Percentiles rank a stretch among this genome's conserved stretches.
Conservation (phyloP, 1,284 basidiomycete species). For the Leccinum fuscescens region DNA sequence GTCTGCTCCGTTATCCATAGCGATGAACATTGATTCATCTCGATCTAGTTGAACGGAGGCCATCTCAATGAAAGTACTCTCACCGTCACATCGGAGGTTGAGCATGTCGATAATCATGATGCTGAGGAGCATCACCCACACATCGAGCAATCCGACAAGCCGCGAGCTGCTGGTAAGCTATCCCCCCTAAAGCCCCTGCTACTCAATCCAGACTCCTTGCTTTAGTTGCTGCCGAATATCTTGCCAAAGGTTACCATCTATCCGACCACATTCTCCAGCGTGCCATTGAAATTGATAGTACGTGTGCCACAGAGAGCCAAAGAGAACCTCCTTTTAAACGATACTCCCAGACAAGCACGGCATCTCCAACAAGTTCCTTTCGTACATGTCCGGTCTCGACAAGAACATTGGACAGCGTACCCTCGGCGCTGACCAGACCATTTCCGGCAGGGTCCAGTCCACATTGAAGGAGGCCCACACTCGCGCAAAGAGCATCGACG, state of each 20-base stretch:
- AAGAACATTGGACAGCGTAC: constrained; percentile 64
- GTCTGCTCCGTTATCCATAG: constrained; percentile 31
- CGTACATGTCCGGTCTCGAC: constrained; percentile 74
- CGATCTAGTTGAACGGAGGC: constrained; percentile 65
- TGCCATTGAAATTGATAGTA: constrained; percentile 87
- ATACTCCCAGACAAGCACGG: constrained; percentile 69
- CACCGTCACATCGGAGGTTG: constrained; percentile 62
- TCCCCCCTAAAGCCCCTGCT: neutral
- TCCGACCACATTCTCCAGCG: constrained; percentile 78
- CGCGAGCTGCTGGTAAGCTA: constrained; percentile 69
- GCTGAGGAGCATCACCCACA: constrained; percentile 39
- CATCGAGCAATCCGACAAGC: constrained; percentile 79
- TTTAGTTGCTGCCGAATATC: constrained; percentile 84
- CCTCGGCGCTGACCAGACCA: constrained; percentile 70
- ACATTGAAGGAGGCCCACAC: constrained; percentile 58
- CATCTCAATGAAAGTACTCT: constrained; percentile 62
- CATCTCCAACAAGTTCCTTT: constrained; percentile 81
- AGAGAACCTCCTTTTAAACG: neutral
- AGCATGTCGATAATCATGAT: constrained; percentile 54
- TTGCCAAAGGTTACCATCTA: constrained; percentile 82
- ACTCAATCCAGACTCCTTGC: neutral
- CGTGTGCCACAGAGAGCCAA: constrained; percentile 21
- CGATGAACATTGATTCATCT: neutral
- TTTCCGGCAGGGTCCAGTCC: constrained; percentile 70
- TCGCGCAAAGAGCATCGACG: constrained; percentile 73